Percentiles rank a stretch among this genome's conserved stretches.
Conservation (phyloP, 2,329 filamentous ascomycete genomes). For the Penicillium sp. region DNA sequence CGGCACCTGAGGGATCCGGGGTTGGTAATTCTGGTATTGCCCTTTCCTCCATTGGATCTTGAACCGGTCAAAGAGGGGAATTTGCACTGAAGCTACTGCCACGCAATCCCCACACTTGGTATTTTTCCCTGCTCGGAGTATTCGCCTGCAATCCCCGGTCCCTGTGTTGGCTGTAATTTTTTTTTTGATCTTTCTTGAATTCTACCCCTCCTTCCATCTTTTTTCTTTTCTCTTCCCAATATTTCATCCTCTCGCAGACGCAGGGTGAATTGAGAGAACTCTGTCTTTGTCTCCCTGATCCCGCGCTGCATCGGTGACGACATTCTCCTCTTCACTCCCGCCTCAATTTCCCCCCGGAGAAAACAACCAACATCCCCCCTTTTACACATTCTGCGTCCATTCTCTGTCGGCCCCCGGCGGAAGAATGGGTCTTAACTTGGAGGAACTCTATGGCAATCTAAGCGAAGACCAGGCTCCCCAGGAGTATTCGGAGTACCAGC, state of each 20-base stretch:
- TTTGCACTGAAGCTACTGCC: too few relatives aligned
- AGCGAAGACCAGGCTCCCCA: constrained; percentile 41
- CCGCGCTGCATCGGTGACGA: constrained; percentile 28
- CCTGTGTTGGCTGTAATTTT: constrained; percentile 13
- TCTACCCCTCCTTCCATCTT: constrained; percentile 12
- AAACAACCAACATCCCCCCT: constrained; percentile 8
- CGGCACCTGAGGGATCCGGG: too few relatives aligned
- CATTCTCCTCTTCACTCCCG: constrained; percentile 14
- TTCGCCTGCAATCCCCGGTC: constrained; percentile 19
- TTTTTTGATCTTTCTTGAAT: constrained; percentile 1
- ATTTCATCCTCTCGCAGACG: constrained; percentile 14
- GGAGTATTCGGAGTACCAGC: constrained; percentile 50
- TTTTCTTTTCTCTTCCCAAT: constrained; percentile 8
- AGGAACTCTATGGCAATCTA: constrained; percentile 45
- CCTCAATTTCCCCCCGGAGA: constrained; percentile 17
- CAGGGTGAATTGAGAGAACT: constrained; percentile 14
- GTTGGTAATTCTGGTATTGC: constrained; percentile 2
- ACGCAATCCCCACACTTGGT: constrained; percentile 18
- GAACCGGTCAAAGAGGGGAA: too few relatives aligned
- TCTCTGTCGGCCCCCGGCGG: constrained; percentile 41
- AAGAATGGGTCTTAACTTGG: constrained; percentile 49
- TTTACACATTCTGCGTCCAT: constrained; percentile 24
- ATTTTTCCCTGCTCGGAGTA: constrained; percentile 17
- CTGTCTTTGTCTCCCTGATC: constrained; percentile 11
- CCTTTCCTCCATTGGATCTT: constrained; percentile 14